Evolutionary conservation across 192 early-diverging fungal species (phyloP).

Genomic region (Helicostylum pulchrum): DNA sequence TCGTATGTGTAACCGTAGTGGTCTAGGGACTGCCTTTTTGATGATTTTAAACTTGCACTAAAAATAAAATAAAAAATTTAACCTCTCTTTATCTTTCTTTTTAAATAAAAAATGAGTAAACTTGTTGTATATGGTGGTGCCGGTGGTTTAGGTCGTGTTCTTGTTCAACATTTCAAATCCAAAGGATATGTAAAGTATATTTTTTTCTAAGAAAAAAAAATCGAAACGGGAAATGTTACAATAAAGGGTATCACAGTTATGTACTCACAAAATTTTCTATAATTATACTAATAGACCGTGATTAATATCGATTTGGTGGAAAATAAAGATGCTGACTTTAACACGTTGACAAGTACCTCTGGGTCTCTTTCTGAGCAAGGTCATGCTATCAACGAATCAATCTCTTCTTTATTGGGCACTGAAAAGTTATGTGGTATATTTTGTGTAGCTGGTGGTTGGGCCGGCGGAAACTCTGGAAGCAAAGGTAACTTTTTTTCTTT

Average conservation of each 20-base stretch:
- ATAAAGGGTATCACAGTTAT: too few species aligned
- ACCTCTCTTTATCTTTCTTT: background rate
- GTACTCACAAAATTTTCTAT: background rate
- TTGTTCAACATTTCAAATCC: conserved; percentile 70
- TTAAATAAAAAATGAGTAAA: conserved; percentile 42
- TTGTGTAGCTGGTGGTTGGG: conserved; percentile 96
- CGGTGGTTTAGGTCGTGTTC: conserved; percentile 80
- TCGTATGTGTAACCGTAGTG: background rate
- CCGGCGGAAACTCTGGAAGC: conserved; percentile 80
- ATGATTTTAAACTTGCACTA: too few species aligned
- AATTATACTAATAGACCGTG: conserved; percentile 48
- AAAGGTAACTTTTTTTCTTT: conserved; percentile 35
- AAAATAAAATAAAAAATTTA: background rate
- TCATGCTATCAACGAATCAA: conserved; percentile 46
- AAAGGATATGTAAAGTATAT: conserved; percentile 62
- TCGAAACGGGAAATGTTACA: background rate
- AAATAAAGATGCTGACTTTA: conserved; percentile 73
- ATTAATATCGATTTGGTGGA: conserved; percentile 72
- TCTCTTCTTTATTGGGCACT: conserved; percentile 30
- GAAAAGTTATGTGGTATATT: conserved; percentile 78
- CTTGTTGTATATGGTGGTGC: conserved; percentile 88
- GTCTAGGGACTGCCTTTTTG: background rate
- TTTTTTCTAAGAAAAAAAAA: background rate
- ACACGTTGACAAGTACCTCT: conserved; percentile 54
- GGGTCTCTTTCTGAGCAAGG: conserved; percentile 60